Percentiles rank a stretch among this genome's conserved stretches.
Conservation (phyloP, 2,329 filamentous ascomycete species). For the Diplocarpon rosae region DNA sequence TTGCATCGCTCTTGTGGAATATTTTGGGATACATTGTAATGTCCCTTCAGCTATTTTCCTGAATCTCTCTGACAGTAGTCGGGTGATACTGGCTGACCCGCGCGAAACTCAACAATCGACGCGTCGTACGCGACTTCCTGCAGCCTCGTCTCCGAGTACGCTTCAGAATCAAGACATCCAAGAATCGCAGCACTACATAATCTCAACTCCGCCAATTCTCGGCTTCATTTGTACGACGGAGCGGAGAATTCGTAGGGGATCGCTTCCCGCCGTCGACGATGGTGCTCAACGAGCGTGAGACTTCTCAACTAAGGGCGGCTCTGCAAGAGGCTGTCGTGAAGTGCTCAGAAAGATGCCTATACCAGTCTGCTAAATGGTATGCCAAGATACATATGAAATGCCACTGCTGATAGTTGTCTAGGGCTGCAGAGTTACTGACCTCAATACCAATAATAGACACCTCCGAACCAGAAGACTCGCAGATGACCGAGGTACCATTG, state of each 20-base stretch:
- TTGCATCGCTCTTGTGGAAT: not conserved
- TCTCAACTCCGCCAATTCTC: not conserved
- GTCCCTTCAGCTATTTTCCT: no score
- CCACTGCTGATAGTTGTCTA: slow-evolving; percentile 30
- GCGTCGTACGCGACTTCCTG: slow-evolving; percentile 1
- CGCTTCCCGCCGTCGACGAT: slow-evolving; percentile 4
- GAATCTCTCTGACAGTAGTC: no score
- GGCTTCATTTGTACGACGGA: no score
- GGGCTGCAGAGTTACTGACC: slow-evolving; percentile 88
- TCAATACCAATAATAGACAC: slow-evolving; percentile 54
- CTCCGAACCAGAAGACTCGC: slow-evolving; percentile 44
- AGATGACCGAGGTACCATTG: slow-evolving; percentile 42
- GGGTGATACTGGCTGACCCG: no score
- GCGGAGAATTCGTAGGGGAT: no score
- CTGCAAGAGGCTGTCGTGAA: slow-evolving; percentile 79
- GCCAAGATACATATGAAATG: not conserved
- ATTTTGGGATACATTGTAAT: not conserved
- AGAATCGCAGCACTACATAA: not conserved
- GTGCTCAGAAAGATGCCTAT: slow-evolving; percentile 89
- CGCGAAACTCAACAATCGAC: slow-evolving; percentile 2
- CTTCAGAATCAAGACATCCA: not conserved
- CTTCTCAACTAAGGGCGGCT: slow-evolving; percentile 41
- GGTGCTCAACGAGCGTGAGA: slow-evolving; percentile 41
- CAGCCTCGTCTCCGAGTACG: not conserved
- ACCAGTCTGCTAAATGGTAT: slow-evolving; percentile 94